Evolutionary conservation across 768 basidiomycete genomes (phyloP), one percentile per base, ranked within the genome.

Genomic region (Suillus plorans): DNA sequence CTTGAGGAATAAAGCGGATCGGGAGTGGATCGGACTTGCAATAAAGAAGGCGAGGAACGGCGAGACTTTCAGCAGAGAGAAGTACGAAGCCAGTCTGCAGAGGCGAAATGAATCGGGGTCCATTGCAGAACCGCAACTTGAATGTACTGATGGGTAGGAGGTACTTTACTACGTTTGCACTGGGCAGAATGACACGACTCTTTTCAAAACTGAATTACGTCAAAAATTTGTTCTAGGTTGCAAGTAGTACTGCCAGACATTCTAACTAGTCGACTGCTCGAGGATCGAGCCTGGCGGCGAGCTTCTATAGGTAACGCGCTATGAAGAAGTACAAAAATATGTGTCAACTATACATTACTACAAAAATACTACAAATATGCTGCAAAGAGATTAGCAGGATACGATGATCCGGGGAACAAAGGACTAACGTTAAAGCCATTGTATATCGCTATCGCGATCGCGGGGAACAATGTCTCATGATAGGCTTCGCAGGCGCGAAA

Each of bases 1-100:
- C 71, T 76, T 90, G 60, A 80, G 90, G 65, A 81, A 88, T 67
- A 80, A 82, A n/a, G 76, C 79, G 65, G 87, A 89, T 66, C 79
- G 89, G 67, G 71, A 75, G 31, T 87, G 84, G 82, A 80, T 91
- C 45, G 77, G 80, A 37, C 74, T 70, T n/a, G 66, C 82, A 61
- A 84, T 91, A 39, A 63, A 68, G 60, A 81, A 79, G 60, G 88
- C 86, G 47, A 83, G 90, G 60, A 66, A 69, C 37, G 78, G 74
- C 22, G 70, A 73, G 22, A 74, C 81, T 31, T 90, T 89, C 71
- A 87, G 87, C 22, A 81, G 86, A 59, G 79, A 83, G 58, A 79
- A 81, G 73, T 91, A 90, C 68, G 80, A 84, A 74, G 75, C 75
- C 3, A 81, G 81, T 12, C 68, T 90, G 67, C 68, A 72, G 71